Evolutionary conservation across 768 basidiomycete genomes (phyloP).

Genomic region (Termitomyces sp.): DNA sequence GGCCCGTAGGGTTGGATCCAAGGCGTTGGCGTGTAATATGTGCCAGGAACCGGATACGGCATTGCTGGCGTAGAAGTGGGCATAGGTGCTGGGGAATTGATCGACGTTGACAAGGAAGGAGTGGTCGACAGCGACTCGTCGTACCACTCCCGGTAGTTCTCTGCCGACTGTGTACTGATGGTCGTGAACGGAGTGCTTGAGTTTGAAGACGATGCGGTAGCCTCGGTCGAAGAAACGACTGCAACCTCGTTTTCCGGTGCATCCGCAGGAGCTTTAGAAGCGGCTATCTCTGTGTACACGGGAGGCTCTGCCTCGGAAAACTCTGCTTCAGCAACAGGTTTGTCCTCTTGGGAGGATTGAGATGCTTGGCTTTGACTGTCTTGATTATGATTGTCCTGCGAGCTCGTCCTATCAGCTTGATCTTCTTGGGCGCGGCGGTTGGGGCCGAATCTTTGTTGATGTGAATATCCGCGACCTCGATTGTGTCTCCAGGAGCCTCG

Average conservation of each 20-base stretch:
- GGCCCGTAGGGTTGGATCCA: slow-evolving; percentile 52
- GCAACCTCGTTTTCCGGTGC: neutral
- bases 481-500: slow-evolving; percentile 42
- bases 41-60: slow-evolving; percentile 32
- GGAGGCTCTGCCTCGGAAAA: slow-evolving; percentile 5
- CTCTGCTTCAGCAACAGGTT: neutral
- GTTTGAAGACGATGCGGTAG: slow-evolving; percentile 12
- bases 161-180: slow-evolving; percentile 16
- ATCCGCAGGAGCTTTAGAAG: slow-evolving; percentile 1
- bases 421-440: slow-evolving; percentile 23
- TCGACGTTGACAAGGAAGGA: slow-evolving; percentile 31
- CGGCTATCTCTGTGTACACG: slow-evolving; percentile 8
- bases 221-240: slow-evolving; percentile 9
- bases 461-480: slow-evolving; percentile 38
- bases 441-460: slow-evolving; percentile 20
- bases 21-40: slow-evolving; percentile 42
- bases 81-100: slow-evolving; percentile 22
- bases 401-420: slow-evolving; percentile 8
- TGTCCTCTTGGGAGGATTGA: neutral
- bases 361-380: slow-evolving; percentile 1
- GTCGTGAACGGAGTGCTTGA: slow-evolving; percentile 10
- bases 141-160: slow-evolving; percentile 40
- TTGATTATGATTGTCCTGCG: slow-evolving; percentile 4
- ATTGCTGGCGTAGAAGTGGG: slow-evolving; percentile 10
- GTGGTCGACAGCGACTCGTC: slow-evolving; percentile 31